These are phyloP conservation scores for Bruguiera parviflora DNA, from an alignment of 345 rosid species.

Conservation along the genomic window DNA sequence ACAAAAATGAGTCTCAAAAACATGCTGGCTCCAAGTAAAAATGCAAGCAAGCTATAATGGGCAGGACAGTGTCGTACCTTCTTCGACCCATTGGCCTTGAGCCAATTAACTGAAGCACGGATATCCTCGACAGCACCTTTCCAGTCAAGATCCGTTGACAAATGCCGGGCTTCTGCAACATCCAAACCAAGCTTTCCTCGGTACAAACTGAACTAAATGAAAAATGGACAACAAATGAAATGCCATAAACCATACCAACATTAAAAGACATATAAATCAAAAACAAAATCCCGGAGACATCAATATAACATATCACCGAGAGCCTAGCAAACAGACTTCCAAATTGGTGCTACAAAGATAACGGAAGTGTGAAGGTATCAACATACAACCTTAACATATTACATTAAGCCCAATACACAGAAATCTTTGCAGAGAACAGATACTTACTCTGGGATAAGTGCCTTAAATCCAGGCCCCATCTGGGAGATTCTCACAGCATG, in stretches of 20 bases:
- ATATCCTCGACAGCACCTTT: conserved; percentile 90
- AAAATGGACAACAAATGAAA: neutral
- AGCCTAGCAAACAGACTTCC: too few species aligned
- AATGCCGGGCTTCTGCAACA: conserved; percentile 92
- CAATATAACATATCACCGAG: too few species aligned
- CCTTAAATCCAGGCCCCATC: conserved; percentile 71
- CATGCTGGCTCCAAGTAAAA: neutral
- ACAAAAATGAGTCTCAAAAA: too few species aligned
- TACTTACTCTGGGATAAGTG: conserved; percentile 84
- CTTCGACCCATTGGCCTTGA: conserved; percentile 79
- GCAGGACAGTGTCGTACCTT: conserved; percentile 42
- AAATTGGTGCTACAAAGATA: too few species aligned
- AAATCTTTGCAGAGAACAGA: too few species aligned
- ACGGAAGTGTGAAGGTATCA: too few species aligned
- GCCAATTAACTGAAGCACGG: conserved; percentile 76
- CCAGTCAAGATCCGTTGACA: conserved; percentile 96
- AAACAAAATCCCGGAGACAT: too few species aligned
- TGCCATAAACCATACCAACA: conserved; percentile 1
- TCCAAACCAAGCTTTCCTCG: conserved; percentile 92
- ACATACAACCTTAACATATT: too few species aligned
- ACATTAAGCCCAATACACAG: too few species aligned
- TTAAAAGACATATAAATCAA: too few species aligned
- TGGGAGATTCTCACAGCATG: conserved; percentile 82
- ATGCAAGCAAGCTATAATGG: neutral
- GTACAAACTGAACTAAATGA: conserved; percentile 48